Conservation (phyloP, 352 stramenopile genomes). For the Pilasporangium apinafurcum region DNA sequence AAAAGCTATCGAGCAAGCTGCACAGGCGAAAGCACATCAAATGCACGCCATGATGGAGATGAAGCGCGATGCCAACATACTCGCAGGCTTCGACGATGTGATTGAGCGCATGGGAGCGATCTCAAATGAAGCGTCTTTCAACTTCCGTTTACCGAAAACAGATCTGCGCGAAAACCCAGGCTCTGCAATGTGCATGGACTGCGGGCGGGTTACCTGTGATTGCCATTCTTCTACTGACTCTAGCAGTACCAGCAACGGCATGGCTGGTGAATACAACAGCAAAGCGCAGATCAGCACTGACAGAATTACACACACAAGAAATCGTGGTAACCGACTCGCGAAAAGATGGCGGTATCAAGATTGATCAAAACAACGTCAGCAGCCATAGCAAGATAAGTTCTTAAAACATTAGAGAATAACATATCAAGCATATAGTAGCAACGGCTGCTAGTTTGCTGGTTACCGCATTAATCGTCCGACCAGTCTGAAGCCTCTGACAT, state of each 20-base stretch:
- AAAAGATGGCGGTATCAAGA: background rate
- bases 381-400: too few relatives aligned
- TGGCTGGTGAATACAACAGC: background rate
- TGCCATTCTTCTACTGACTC: background rate
- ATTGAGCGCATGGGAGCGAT: conserved; percentile 47
- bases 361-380: background rate
- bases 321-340: background rate
- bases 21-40: conserved; percentile 29
- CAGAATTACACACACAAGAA: background rate
- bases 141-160: conserved; percentile 50
- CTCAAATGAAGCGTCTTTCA: conserved; percentile 43
- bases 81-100: conserved; percentile 40
- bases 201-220: conserved; percentile 1
- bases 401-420: too few relatives aligned
- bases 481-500: conserved; percentile 84
- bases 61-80: conserved; percentile 27
- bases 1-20: conserved; percentile 31
- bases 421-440: too few relatives aligned
- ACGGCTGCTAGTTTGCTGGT: too few relatives aligned
- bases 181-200: background rate
- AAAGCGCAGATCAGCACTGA: conserved; percentile 18
- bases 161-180: conserved; percentile 37
- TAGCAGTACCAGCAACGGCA: background rate
- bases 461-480: conserved; percentile 82
- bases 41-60: conserved; percentile 34